Evolutionary conservation across 2,329 filamentous ascomycete genomes (phyloP).

Genomic region (Colletotrichum higginsianum): DNA sequence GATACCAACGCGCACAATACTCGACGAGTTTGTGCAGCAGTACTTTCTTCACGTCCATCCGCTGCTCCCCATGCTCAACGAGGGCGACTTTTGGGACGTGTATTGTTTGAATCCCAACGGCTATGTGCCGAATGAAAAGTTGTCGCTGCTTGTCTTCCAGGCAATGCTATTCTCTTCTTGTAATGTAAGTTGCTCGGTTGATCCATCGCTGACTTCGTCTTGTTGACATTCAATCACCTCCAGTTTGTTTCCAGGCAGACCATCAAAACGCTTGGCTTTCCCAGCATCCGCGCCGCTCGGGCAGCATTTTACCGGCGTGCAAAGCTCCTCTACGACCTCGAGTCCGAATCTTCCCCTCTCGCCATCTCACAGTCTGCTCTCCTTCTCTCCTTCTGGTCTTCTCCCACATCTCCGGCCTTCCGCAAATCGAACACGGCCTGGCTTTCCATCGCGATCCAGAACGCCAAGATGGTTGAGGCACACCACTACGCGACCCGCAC

Average conservation of each 20-base stretch:
- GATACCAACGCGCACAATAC: slow-evolving; percentile 57
- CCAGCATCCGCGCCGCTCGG: slow-evolving; percentile 59
- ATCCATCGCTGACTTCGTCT: slow-evolving; percentile 12
- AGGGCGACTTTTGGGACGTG: slow-evolving; percentile 63
- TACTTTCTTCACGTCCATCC: slow-evolving; percentile 65
- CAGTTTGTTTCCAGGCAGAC: slow-evolving; percentile 57
- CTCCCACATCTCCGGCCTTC: slow-evolving; percentile 47
- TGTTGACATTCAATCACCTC: background rate
- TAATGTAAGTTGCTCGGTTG: slow-evolving; percentile 50
- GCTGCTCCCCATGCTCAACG: slow-evolving; percentile 59
- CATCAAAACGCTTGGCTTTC: slow-evolving; percentile 59
- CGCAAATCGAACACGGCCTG: slow-evolving; percentile 62
- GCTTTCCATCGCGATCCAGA: slow-evolving; percentile 65
- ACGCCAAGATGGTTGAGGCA: slow-evolving; percentile 62
- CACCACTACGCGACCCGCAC: slow-evolving; percentile 57
- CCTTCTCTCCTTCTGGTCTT: slow-evolving; percentile 61
- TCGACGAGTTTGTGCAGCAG: slow-evolving; percentile 64
- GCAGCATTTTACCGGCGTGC: slow-evolving; percentile 58
- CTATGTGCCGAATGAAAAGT: slow-evolving; percentile 45
- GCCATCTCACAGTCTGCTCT: slow-evolving; percentile 59
- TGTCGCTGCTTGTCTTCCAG: slow-evolving; percentile 62
- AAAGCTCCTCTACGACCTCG: slow-evolving; percentile 61
- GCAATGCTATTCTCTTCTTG: slow-evolving; percentile 62
- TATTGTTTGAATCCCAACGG: slow-evolving; percentile 50
- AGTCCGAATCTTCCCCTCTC: slow-evolving; percentile 59